A percentile compares a stretch with the other conserved stretches of the same genome.
Conservation (phyloP, 176 grass and related monocot species). For the Microstegium vimineum region DNA sequence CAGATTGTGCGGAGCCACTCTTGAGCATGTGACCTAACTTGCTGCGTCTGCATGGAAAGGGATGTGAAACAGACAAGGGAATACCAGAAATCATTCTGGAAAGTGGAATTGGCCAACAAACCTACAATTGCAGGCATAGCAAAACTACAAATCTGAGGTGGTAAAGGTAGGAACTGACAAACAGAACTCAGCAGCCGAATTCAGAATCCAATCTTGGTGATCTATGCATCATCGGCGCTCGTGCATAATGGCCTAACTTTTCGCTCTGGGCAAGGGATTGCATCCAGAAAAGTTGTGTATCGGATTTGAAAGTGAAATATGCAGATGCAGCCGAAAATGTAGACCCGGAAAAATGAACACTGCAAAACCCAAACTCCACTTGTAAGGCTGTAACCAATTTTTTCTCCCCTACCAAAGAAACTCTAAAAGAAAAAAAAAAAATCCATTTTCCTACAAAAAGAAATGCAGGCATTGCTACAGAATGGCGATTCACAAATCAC, state of each 20-base stretch:
- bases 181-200: slow-evolving; percentile 16
- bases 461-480: background rate
- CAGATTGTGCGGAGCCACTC: slow-evolving; percentile 2
- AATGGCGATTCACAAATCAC: background rate
- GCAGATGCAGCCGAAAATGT: background rate
- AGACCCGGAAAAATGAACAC: background rate
- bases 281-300: background rate
- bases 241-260: slow-evolving; percentile 8
- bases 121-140: slow-evolving; percentile 21
- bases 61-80: slow-evolving; percentile 26
- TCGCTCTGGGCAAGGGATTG: background rate
- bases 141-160: slow-evolving; percentile 29
- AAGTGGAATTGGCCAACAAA: slow-evolving; percentile 8
- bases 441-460: background rate
- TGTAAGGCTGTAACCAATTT: background rate
- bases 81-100: slow-evolving; percentile 3
- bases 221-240: background rate
- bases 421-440: background rate
- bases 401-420: background rate
- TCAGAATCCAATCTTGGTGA: slow-evolving; percentile 12
- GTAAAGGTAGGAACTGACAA: slow-evolving; percentile 7
- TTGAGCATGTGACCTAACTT: slow-evolving; percentile 17
- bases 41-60: slow-evolving; percentile 20
- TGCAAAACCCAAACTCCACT: background rate
- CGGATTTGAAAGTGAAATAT: background rate